A percentile compares a stretch with the other conserved stretches of the same genome.
Conservation (phyloP, 1,284 basidiomycete species). For the Ganoderma boninense region DNA sequence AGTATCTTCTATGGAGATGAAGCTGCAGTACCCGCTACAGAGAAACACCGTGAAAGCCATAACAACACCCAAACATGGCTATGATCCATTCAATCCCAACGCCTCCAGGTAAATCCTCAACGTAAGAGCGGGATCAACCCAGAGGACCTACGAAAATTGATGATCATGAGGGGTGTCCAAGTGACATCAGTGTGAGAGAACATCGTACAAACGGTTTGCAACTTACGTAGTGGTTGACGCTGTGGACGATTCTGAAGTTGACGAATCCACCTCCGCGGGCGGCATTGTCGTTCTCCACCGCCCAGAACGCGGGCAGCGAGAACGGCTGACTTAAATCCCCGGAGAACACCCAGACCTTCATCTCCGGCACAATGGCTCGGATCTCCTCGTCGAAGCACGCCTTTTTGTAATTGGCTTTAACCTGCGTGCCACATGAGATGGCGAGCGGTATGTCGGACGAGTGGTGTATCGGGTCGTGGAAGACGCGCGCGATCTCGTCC, state of each 20-base stretch:
- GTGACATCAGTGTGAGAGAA: slow-evolving; percentile 4
- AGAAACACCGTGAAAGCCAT: background rate
- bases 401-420: slow-evolving; percentile 31
- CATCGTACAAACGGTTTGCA: too few relatives aligned
- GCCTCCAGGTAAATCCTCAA: slow-evolving; percentile 1
- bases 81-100: background rate
- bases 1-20: background rate
- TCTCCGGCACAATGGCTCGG: slow-evolving; percentile 29
- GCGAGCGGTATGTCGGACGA: background rate
- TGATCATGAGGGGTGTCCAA: slow-evolving; percentile 1
- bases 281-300: slow-evolving; percentile 37
- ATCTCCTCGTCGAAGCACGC: slow-evolving; percentile 32
- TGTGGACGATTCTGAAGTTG: slow-evolving; percentile 35
- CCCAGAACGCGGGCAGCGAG: slow-evolving; percentile 38
- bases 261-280: slow-evolving; percentile 35
- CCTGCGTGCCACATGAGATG: slow-evolving; percentile 13
- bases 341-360: slow-evolving; percentile 32
- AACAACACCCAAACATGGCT: background rate
- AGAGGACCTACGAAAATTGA: background rate
- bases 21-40: background rate
- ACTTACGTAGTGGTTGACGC: slow-evolving; percentile 44
- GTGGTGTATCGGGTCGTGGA: background rate
- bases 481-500: slow-evolving; percentile 16
- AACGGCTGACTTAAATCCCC: slow-evolving; percentile 33
- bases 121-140: slow-evolving; percentile 1